phyloP scores from a whole-genome alignment of 441 rosid genomes.

The Corymbia calophylla region DNA sequence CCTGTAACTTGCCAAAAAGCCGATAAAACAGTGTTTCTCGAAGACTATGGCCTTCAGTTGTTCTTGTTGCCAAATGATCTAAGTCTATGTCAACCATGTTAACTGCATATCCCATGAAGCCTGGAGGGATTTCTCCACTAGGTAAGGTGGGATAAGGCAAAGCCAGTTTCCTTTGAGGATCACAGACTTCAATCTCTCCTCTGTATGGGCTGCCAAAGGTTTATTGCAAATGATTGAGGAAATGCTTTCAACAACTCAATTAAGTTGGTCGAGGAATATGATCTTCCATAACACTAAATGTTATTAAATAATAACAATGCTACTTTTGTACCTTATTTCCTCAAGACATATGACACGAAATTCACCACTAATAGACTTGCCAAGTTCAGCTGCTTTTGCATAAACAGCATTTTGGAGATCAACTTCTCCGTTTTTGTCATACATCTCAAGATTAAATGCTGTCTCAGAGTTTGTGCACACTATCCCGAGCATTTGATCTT shows the following conservation, averaged over 20 bases:
- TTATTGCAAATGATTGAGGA: neutral
- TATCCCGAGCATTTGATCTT: constrained; percentile 58
- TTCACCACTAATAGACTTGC: constrained; percentile 33
- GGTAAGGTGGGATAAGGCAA: constrained; percentile 34
- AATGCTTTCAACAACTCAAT: neutral
- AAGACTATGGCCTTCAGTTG: constrained; percentile 34
- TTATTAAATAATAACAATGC: neutral
- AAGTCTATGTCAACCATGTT: constrained; percentile 39
- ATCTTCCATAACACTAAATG: neutral
- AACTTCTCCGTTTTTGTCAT: constrained; percentile 26
- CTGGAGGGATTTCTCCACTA: constrained; percentile 30
- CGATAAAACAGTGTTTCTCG: constrained; percentile 51
- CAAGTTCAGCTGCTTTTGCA: constrained; percentile 31
- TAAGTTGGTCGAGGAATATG: neutral
- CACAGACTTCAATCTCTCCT: constrained; percentile 10
- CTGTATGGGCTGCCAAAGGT: neutral
- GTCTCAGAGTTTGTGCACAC: constrained; percentile 44
- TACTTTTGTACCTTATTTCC: constrained; percentile 28
- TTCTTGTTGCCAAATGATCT: constrained; percentile 8
- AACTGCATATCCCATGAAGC: constrained; percentile 64
- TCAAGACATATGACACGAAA: constrained; percentile 51
- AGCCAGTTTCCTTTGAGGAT: constrained; percentile 37
- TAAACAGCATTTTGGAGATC: constrained; percentile 23
- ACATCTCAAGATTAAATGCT: constrained; percentile 22
- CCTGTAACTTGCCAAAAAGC: constrained; percentile 48